Conservation (phyloP, 2,329 filamentous ascomycete genomes). For the Trichothecium roseum region DNA sequence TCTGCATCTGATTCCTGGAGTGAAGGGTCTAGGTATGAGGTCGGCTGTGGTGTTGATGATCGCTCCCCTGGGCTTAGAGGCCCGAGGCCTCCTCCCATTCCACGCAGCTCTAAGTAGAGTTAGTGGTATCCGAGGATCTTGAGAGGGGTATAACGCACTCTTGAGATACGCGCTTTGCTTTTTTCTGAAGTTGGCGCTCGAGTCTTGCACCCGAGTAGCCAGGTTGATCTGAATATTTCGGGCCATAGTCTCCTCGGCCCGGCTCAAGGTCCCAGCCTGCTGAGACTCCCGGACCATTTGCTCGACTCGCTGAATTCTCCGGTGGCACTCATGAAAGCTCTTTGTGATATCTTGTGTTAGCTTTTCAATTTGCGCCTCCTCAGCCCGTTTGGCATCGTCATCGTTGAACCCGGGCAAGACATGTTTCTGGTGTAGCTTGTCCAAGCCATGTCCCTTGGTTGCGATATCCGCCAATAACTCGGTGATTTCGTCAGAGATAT, state of each 20-base stretch:
- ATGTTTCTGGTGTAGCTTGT: constrained; percentile 94
- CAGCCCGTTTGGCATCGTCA: constrained; percentile 74
- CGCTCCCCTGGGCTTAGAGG: constrained; percentile 40
- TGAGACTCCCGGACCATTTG: constrained; percentile 75
- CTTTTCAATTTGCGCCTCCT: constrained; percentile 83
- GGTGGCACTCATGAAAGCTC: constrained; percentile 82
- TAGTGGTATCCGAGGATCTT: constrained; percentile 2
- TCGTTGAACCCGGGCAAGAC: constrained; percentile 95
- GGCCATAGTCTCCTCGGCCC: constrained; percentile 89
- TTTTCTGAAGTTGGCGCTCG: constrained; percentile 86
- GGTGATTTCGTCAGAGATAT: constrained; percentile 86
- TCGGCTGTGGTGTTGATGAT: constrained; percentile 36
- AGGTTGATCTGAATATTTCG: constrained; percentile 90
- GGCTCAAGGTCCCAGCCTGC: constrained; percentile 59
- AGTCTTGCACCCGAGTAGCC: constrained; percentile 79
- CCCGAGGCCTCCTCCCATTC: constrained; percentile 50
- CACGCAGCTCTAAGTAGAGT: constrained; percentile 53
- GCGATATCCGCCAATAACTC: constrained; percentile 73
- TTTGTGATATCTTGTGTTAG: constrained; percentile 85
- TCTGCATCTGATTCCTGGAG: constrained; percentile 91
- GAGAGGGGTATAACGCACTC: constrained; percentile 43
- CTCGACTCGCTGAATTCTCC: constrained; percentile 79
- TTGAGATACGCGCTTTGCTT: constrained; percentile 95
- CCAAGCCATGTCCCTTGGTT: constrained; percentile 71
- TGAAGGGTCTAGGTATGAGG: constrained; percentile 69